Conservation (phyloP, 805 yeast genomes). For the Kluyveromyces starmeri region DNA sequence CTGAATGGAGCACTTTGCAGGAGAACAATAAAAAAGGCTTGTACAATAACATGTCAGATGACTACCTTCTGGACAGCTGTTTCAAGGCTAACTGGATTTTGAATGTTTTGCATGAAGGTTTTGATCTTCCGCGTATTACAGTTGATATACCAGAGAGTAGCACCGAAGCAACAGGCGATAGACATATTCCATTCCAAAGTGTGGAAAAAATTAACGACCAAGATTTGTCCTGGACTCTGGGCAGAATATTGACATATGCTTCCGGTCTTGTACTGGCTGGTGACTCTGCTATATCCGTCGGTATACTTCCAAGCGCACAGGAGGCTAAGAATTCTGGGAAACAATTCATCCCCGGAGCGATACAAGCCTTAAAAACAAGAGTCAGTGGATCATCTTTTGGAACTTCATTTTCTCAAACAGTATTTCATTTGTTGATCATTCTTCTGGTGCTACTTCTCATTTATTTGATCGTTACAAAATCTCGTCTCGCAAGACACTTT, state of each 20-base stretch:
- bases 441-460: not conserved
- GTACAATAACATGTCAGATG: conserved; percentile 48
- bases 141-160: conserved; percentile 34
- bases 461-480: not conserved
- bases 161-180: conserved; percentile 21
- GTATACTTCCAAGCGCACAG: conserved; percentile 22
- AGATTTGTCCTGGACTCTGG: conserved; percentile 93
- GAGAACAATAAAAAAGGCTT: conserved; percentile 43
- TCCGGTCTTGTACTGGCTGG: conserved; percentile 46
- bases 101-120: conserved; percentile 85
- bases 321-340: conserved; percentile 15
- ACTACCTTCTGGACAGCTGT: conserved; percentile 65
- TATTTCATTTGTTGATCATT: not conserved
- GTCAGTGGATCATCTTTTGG: conserved; percentile 2
- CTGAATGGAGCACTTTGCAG: conserved; percentile 57
- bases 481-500: conserved; percentile 1
- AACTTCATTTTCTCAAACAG: not conserved
- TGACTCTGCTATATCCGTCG: conserved; percentile 13
- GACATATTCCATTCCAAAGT: conserved; percentile 53
- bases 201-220: conserved; percentile 72
- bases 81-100: conserved; percentile 94
- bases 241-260: conserved; percentile 76
- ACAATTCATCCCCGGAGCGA: conserved; percentile 21
- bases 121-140: conserved; percentile 69
- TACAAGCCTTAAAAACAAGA: not conserved